phyloP scores from a whole-genome alignment of 768 basidiomycete species.

The Pholiota molesta region DNA sequence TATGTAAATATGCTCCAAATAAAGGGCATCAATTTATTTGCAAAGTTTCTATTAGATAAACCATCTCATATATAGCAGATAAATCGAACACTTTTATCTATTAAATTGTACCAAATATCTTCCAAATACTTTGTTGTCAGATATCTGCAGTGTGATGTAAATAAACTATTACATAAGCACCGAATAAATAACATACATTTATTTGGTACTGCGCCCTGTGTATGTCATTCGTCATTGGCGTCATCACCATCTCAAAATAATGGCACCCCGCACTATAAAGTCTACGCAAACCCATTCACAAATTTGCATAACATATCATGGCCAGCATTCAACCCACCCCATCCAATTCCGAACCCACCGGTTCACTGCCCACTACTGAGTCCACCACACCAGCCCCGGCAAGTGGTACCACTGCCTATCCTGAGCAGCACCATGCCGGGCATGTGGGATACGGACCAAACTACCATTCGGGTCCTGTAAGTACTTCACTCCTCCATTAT shows the following conservation, averaged over 20 bases:
- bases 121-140: no score
- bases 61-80: no score
- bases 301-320: not conserved
- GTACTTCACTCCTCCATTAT: conserved; percentile 14
- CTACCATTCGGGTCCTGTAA: conserved; percentile 36
- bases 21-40: no score
- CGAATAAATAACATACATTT: no score
- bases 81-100: no score
- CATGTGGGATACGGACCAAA: conserved; percentile 48
- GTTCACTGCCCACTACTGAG: not conserved
- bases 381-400: not conserved
- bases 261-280: not conserved
- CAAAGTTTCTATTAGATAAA: no score
- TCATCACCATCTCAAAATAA: not conserved
- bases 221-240: not conserved
- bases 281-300: not conserved
- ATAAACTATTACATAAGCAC: no score
- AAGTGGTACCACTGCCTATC: conserved; percentile 24
- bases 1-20: no score
- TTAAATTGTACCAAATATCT: no score
- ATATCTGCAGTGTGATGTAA: no score
- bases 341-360: not conserved
- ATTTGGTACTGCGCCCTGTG: no score
- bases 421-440: conserved; percentile 47
- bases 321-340: not conserved